Evolutionary conservation across 352 stramenopile species (phyloP).

Genomic region (Globisporangium cystogenes): DNA sequence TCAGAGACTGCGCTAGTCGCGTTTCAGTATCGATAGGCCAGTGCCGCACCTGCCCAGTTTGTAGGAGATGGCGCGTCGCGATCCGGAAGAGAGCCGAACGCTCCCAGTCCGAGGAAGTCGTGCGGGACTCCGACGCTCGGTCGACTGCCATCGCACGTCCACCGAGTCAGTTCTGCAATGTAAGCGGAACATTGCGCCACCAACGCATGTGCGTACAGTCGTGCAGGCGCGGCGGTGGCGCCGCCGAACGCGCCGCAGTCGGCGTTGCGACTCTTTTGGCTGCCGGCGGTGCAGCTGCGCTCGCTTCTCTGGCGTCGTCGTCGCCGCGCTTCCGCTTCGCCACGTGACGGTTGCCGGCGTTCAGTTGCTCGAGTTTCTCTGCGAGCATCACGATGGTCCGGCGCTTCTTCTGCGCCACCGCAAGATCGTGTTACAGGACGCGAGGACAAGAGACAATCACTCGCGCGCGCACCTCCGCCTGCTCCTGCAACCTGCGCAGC

Average conservation of each 20-base stretch:
- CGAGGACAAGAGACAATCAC: background rate
- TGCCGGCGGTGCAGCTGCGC: background rate
- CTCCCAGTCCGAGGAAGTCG: slow-evolving; percentile 1
- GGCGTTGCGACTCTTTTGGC: background rate
- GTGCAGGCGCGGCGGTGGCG: background rate
- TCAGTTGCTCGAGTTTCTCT: slow-evolving; percentile 10
- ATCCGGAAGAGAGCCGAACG: slow-evolving; percentile 9
- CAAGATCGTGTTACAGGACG: background rate
- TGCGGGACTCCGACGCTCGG: background rate
- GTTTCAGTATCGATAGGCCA: too few relatives aligned
- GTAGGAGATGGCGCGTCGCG: slow-evolving; percentile 7
- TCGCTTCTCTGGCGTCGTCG: background rate
- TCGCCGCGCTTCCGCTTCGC: slow-evolving; percentile 11
- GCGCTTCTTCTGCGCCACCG: slow-evolving; percentile 9
- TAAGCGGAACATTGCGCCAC: too few relatives aligned
- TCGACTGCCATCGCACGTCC: background rate
- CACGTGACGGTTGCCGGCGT: background rate
- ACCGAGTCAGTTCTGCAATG: background rate
- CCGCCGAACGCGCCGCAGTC: background rate
- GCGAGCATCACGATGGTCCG: slow-evolving; percentile 1
- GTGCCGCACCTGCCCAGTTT: slow-evolving; percentile 8
- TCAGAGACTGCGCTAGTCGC: background rate
- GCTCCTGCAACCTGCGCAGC: slow-evolving; percentile 25
- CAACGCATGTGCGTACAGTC: slow-evolving; percentile 2
- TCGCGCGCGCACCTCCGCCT: slow-evolving; percentile 22